Percentiles rank a stretch among this genome's conserved stretches.
Evolutionary conservation across 306 rosid genomes (phyloP).

Genomic region (Mucuna pruriens): DNA sequence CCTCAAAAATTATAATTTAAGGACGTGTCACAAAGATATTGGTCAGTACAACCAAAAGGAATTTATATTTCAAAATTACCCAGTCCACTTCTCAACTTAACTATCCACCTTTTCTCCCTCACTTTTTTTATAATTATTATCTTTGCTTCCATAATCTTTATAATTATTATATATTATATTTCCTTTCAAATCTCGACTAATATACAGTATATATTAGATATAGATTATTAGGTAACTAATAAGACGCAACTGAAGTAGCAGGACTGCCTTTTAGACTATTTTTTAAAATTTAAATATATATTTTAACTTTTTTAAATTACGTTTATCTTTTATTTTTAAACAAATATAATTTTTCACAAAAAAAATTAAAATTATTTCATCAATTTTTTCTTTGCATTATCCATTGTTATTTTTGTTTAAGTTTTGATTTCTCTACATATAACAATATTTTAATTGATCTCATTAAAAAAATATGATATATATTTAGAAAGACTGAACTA

Average conservation of each 20-base stretch:
- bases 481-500: no score
- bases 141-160: neutral
- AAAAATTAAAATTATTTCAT: no score
- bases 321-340: neutral
- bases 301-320: neutral
- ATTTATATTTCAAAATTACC: neutral
- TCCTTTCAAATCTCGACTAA: conserved; percentile 11
- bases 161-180: neutral
- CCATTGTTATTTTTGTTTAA: neutral
- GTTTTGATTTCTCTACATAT: neutral
- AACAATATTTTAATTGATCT: neutral
- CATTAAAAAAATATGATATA: neutral
- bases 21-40: neutral
- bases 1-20: neutral
- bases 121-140: neutral
- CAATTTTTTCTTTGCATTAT: neutral
- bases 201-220: neutral
- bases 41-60: neutral
- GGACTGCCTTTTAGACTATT: neutral
- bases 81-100: neutral
- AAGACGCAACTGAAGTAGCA: neutral
- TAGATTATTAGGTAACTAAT: neutral
- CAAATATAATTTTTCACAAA: neutral
- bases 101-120: neutral
- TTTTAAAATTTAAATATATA: neutral